Evolutionary conservation across 352 stramenopile species (phyloP).

Genomic region (Phytophthora podocarpi): DNA sequence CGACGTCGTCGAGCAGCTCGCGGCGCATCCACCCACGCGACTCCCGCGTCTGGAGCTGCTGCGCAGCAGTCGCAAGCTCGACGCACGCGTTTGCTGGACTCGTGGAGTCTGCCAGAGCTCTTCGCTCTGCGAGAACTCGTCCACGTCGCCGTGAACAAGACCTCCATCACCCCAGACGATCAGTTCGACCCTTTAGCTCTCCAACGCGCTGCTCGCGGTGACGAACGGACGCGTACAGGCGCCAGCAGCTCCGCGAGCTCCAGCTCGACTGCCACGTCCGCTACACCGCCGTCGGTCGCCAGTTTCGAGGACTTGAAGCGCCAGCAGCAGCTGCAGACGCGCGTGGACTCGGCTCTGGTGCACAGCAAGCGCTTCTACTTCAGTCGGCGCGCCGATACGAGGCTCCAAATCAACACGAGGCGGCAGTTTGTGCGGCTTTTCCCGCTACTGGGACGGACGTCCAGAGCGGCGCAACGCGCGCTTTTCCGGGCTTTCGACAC

Average conservation of each 20-base stretch:
- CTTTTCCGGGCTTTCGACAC: constrained; percentile 61
- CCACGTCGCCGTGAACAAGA: constrained; percentile 41
- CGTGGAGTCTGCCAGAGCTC: constrained; percentile 62
- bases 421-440: constrained; percentile 66
- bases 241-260: constrained; percentile 32
- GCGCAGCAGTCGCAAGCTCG: constrained; percentile 24
- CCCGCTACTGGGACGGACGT: constrained; percentile 42
- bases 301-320: constrained; percentile 25
- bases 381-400: constrained; percentile 40
- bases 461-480: constrained; percentile 34
- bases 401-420: constrained; percentile 46
- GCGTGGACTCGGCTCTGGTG: constrained; percentile 35
- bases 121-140: constrained; percentile 62
- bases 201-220: constrained; percentile 1
- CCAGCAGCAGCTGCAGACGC: constrained; percentile 24
- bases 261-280: constrained; percentile 29
- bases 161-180: constrained; percentile 12
- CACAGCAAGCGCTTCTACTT: constrained; percentile 51
- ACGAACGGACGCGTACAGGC: constrained; percentile 11
- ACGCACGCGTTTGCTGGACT: constrained; percentile 49
- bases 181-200: constrained; percentile 5
- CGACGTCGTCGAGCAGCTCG: constrained; percentile 13
- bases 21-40: background rate
- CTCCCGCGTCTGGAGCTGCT: background rate
- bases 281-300: constrained; percentile 10